Conservation (phyloP, 257 asterid species). For the Solanum pimpinellifolium region DNA sequence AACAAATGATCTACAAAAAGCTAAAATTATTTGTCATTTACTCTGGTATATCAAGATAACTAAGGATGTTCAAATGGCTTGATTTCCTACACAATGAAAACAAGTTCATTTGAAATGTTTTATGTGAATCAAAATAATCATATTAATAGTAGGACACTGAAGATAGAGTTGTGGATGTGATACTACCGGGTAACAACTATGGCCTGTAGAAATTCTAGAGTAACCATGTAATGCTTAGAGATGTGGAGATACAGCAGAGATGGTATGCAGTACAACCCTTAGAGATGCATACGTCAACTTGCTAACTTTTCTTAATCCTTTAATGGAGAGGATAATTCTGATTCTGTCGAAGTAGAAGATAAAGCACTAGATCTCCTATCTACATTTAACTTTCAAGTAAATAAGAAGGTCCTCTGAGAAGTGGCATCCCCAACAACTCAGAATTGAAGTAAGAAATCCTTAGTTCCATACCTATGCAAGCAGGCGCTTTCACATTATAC, state of each 20-base stretch:
- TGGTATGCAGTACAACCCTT: neutral
- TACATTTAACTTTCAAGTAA: neutral
- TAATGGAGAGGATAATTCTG: too few relatives aligned
- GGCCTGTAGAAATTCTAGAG: neutral
- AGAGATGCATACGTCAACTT: neutral
- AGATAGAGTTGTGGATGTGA: neutral
- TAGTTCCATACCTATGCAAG: neutral
- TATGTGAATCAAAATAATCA: neutral
- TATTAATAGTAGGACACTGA: neutral
- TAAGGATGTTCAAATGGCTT: neutral
- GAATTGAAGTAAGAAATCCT: neutral
- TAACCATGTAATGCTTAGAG: neutral
- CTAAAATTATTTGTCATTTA: neutral
- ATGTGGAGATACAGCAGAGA: neutral
- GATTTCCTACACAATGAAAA: neutral
- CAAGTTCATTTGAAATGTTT: neutral
- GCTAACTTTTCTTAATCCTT: too few relatives aligned
- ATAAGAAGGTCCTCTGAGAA: neutral
- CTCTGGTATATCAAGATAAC: neutral
- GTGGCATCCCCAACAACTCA: neutral
- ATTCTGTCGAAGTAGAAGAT: too few relatives aligned
- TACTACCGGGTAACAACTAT: neutral
- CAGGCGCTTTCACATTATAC: neutral
- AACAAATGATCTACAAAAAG: neutral
- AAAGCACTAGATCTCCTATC: neutral